A percentile compares a stretch with the other conserved stretches of the same genome.
These are phyloP conservation scores for Rhynchospora breviuscula DNA, from an alignment of 176 grass and related monocot genomes.

Conservation along the genomic window DNA sequence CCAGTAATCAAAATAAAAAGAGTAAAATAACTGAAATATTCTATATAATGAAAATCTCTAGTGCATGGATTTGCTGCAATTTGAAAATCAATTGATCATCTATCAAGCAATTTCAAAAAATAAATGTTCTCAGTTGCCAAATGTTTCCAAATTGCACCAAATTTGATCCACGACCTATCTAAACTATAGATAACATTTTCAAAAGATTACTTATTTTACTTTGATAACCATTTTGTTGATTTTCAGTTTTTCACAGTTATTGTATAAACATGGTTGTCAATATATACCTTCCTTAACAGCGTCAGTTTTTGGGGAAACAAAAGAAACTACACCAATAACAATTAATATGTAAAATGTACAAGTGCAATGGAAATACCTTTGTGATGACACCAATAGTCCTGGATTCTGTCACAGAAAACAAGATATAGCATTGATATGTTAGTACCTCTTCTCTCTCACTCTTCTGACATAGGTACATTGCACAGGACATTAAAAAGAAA, in stretches of 20 bases:
- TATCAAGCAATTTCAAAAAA: not conserved
- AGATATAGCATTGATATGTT: not conserved
- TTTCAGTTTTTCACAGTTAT: not conserved
- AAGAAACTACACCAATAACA: not conserved
- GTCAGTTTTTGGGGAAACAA: not conserved
- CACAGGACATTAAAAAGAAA: not conserved
- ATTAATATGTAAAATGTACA: not conserved
- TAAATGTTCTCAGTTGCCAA: not conserved
- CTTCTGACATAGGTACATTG: not conserved
- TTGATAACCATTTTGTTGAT: not conserved
- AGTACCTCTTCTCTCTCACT: not conserved
- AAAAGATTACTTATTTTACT: not conserved
- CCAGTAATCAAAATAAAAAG: too few species aligned
- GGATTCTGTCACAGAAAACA: constrained; percentile 49
- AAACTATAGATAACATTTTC: not conserved
- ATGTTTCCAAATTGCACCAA: not conserved
- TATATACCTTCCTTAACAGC: not conserved
- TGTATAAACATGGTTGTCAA: not conserved
- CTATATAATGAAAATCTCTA: too few species aligned
- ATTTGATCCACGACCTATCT: not conserved
- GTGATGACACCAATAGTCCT: constrained; percentile 97
- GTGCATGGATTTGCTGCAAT: not conserved
- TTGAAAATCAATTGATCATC: not conserved
- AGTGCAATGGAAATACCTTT: constrained; percentile 43
- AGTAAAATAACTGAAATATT: too few species aligned